A percentile compares a stretch with the other conserved stretches of the same genome.
Conservation (phyloP, 768 basidiomycete genomes). For the Lepiota brunneoincarnata region DNA sequence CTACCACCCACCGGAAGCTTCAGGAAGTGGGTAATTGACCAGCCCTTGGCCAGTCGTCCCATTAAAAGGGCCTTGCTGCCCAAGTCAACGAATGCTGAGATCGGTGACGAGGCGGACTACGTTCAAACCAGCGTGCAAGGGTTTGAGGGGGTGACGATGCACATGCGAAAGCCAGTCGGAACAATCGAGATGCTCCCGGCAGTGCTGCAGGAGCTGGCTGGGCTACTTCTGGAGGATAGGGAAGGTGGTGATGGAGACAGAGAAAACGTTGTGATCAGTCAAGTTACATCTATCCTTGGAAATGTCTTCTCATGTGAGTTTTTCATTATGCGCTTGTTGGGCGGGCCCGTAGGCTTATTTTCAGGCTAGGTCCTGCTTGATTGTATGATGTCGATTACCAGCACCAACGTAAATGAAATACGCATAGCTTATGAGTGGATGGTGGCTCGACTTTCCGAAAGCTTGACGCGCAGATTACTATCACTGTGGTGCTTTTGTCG, state of each 20-base stretch:
- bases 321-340: too few relatives aligned
- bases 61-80: constrained; percentile 31
- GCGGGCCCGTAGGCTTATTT: too few relatives aligned
- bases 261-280: constrained; percentile 24
- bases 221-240: constrained; percentile 32
- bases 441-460: too few relatives aligned
- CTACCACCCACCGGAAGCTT: constrained; percentile 28
- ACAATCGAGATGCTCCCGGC: constrained; percentile 26
- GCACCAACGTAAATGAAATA: too few relatives aligned
- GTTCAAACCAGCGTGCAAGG: constrained; percentile 33
- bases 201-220: constrained; percentile 28
- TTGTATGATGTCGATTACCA: too few relatives aligned
- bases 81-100: neutral
- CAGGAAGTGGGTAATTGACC: constrained; percentile 34
- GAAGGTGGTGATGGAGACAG: constrained; percentile 19
- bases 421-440: too few relatives aligned
- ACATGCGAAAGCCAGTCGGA: constrained; percentile 25
- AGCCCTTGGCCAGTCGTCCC: constrained; percentile 27
- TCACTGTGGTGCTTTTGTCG: too few relatives aligned
- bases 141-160: constrained; percentile 26
- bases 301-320: constrained; percentile 18
- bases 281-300: constrained; percentile 25
- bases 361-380: too few relatives aligned
- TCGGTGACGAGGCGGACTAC: constrained; percentile 16
- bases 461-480: too few relatives aligned